These are phyloP conservation scores for Scedosporium dehoogii DNA, from an alignment of 2,329 filamentous ascomycete species.

Conservation along the genomic window DNA sequence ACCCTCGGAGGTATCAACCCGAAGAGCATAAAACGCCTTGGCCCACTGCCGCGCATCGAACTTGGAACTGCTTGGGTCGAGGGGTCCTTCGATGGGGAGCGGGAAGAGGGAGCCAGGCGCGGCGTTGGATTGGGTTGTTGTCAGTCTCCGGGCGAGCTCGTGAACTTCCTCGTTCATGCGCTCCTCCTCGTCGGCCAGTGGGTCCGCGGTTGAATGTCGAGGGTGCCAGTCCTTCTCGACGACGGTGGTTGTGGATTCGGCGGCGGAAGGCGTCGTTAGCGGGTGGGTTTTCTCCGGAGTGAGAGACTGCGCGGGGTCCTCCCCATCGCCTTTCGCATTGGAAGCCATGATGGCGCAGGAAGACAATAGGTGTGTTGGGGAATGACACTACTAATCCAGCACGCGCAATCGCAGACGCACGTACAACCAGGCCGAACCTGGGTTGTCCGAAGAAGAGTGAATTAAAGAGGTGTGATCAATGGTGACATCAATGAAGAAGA, in stretches of 20 bases:
- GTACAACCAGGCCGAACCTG: too few relatives aligned
- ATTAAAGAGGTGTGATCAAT: too few relatives aligned
- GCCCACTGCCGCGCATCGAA: constrained; percentile 35
- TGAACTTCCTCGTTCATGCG: constrained; percentile 14
- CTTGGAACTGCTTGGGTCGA: constrained; percentile 28
- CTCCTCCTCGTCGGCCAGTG: not conserved
- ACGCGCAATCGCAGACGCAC: too few relatives aligned
- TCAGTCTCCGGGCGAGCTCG: constrained; percentile 19
- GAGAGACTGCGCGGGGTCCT: not conserved
- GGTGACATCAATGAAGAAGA: too few relatives aligned
- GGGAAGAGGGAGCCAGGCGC: constrained; percentile 18
- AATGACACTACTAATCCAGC: too few relatives aligned
- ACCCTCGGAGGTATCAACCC: constrained; percentile 16
- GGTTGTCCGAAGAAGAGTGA: too few relatives aligned
- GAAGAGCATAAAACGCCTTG: constrained; percentile 22
- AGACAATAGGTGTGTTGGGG: constrained; percentile 19
- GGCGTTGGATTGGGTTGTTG: constrained; percentile 17
- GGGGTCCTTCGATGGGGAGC: constrained; percentile 13
- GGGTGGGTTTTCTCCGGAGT: not conserved
- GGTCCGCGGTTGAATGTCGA: not conserved
- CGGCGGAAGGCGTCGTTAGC: not conserved
- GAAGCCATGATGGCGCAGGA: not conserved
- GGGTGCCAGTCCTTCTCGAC: not conserved
- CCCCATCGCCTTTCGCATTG: not conserved
- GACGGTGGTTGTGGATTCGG: not conserved